Percentiles rank a stretch among this genome's conserved stretches.
Evolutionary conservation across 805 yeast species (phyloP).

Genomic region (Sugiyamaella marilandica): DNA sequence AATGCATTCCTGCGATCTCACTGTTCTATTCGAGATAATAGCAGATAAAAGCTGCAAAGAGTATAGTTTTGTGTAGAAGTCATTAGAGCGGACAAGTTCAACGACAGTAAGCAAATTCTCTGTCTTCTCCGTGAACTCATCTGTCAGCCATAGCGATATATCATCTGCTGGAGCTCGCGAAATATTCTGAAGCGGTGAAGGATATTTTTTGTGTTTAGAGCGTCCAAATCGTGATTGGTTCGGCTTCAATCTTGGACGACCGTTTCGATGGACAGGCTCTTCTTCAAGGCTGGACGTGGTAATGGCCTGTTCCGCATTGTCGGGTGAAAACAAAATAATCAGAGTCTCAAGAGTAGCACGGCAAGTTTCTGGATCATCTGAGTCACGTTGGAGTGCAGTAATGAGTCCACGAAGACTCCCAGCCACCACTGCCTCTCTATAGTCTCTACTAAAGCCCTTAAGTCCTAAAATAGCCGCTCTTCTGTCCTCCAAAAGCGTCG

Average conservation of each 20-base stretch:
- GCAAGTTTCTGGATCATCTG: slow-evolving; percentile 63
- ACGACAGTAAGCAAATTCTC: slow-evolving; percentile 45
- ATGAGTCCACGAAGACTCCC: slow-evolving; percentile 75
- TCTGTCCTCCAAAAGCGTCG: slow-evolving; percentile 77
- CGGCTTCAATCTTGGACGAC: slow-evolving; percentile 45
- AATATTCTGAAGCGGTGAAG: slow-evolving; percentile 35
- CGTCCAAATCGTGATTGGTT: slow-evolving; percentile 46
- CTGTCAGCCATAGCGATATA: slow-evolving; percentile 91
- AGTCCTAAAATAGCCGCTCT: slow-evolving; percentile 87
- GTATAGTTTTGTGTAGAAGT: slow-evolving; percentile 76
- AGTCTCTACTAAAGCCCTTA: slow-evolving; percentile 83
- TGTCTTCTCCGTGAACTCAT: slow-evolving; percentile 65
- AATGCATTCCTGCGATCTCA: slow-evolving; percentile 66
- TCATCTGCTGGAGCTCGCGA: slow-evolving; percentile 68
- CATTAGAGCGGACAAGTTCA: slow-evolving; percentile 48
- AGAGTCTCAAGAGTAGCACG: slow-evolving; percentile 83
- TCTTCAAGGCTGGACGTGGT: slow-evolving; percentile 29
- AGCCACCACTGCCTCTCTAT: slow-evolving; percentile 85
- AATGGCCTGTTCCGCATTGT: slow-evolving; percentile 23
- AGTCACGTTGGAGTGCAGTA: slow-evolving; percentile 57
- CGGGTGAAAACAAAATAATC: slow-evolving; percentile 68
- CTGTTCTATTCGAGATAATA: slow-evolving; percentile 68
- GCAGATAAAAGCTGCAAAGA: slow-evolving; percentile 83
- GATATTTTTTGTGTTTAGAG: slow-evolving; percentile 25
- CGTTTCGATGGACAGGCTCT: slow-evolving; percentile 55